These are phyloP conservation scores for Beverwykella pulmonaria DNA, from an alignment of 495 filamentous ascomycete genomes.

Conservation along the genomic window DNA sequence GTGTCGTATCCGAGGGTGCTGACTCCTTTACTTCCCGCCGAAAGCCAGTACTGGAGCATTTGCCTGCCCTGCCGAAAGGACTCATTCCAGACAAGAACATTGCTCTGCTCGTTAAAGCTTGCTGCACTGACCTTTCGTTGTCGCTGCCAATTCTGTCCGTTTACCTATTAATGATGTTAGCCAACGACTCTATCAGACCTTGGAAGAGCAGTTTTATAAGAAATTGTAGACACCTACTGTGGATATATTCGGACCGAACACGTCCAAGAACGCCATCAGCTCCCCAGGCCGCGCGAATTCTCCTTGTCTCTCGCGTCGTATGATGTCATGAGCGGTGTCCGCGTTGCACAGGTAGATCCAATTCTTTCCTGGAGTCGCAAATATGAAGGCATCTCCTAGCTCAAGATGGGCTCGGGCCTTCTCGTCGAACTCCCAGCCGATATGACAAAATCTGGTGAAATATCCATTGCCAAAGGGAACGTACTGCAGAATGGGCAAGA, in stretches of 20 bases:
- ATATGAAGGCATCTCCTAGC: slow-evolving; percentile 34
- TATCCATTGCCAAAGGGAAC: slow-evolving; percentile 22
- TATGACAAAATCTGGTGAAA: slow-evolving; percentile 27
- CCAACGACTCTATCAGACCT: background rate
- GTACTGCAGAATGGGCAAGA: slow-evolving; percentile 15
- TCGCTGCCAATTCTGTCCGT: slow-evolving; percentile 49
- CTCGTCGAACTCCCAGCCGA: slow-evolving; percentile 38
- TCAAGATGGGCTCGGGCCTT: slow-evolving; percentile 23
- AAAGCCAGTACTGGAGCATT: slow-evolving; percentile 48
- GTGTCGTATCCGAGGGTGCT: slow-evolving; percentile 36
- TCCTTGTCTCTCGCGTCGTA: slow-evolving; percentile 15
- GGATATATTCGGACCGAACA: slow-evolving; percentile 48
- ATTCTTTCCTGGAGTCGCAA: slow-evolving; percentile 36
- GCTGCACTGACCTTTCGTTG: slow-evolving; percentile 48
- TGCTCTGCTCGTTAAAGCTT: slow-evolving; percentile 53
- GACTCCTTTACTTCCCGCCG: slow-evolving; percentile 18
- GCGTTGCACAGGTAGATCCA: slow-evolving; percentile 33
- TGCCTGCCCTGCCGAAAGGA: slow-evolving; percentile 45
- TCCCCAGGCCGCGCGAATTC: slow-evolving; percentile 26
- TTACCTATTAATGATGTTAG: slow-evolving; percentile 4
- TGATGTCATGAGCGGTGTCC: slow-evolving; percentile 15
- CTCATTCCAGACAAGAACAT: slow-evolving; percentile 50
- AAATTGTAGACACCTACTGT: slow-evolving; percentile 35
- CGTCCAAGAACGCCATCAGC: slow-evolving; percentile 40
- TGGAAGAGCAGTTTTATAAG: background rate